Evolutionary conservation across 2,329 filamentous ascomycete genomes (phyloP).

Genomic region (Phoma sp.): DNA sequence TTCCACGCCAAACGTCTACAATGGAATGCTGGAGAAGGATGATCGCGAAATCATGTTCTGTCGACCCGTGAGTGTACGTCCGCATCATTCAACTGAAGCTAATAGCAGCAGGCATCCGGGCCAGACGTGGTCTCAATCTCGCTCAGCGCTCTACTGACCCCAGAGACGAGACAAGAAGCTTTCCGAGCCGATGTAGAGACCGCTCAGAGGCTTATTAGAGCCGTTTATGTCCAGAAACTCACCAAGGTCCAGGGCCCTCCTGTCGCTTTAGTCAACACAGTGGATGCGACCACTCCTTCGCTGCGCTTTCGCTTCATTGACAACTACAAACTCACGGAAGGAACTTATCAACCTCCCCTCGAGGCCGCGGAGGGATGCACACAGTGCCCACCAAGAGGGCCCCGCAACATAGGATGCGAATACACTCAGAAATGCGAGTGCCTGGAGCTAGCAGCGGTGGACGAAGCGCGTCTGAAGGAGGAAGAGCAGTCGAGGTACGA

Average conservation of each 20-base stretch:
- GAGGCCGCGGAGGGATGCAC: slow-evolving; percentile 72
- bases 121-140: slow-evolving; percentile 16
- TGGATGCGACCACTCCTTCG: slow-evolving; percentile 63
- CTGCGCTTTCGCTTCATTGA: slow-evolving; percentile 73
- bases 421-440: slow-evolving; percentile 69
- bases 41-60: slow-evolving; percentile 47
- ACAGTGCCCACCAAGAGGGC: slow-evolving; percentile 64
- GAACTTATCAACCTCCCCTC: slow-evolving; percentile 64
- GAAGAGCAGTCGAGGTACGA: slow-evolving; percentile 33
- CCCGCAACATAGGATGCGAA: slow-evolving; percentile 63
- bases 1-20: slow-evolving; percentile 44
- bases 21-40: slow-evolving; percentile 48
- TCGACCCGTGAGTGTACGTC: slow-evolving; percentile 33
- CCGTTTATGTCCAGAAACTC: slow-evolving; percentile 45
- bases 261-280: slow-evolving; percentile 69
- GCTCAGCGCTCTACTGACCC: slow-evolving; percentile 42
- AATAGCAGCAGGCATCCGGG: background rate
- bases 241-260: slow-evolving; percentile 36
- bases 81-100: background rate
- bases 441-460: slow-evolving; percentile 65
- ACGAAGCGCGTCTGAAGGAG: slow-evolving; percentile 45
- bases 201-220: slow-evolving; percentile 47
- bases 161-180: slow-evolving; percentile 45
- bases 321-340: slow-evolving; percentile 61
- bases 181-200: slow-evolving; percentile 30